Evolutionary conservation across 352 stramenopile genomes (phyloP), one percentile per base, ranked within the genome.

Genomic region (Phytophthora megakarya): DNA sequence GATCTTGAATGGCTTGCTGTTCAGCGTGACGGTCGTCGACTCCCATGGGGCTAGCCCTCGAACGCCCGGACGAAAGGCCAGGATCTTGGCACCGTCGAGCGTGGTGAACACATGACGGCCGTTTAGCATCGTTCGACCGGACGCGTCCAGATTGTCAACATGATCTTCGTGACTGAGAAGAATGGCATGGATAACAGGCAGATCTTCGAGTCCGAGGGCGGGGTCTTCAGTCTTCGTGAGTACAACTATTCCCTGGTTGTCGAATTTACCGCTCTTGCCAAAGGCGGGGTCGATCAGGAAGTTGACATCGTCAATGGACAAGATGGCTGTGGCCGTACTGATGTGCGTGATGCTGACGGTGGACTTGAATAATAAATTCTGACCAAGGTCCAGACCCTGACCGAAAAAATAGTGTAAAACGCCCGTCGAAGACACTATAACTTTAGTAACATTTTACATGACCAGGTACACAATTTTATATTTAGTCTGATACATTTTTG

Each of bases 81-180:
- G 59, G 10, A 76, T 81, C 45, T 73, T 78, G 52, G 69, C 73
- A 8, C 73, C 73, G n/a, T 75, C 73, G 10, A 63, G 26, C 0
- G 71, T 79, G 25, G 67, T 82, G 40, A 82, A 35, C 13, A 79
- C 64, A 40, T 70, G 68, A 22, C 74, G 68, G n/a, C 71, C 74
- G 12, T 82, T 76, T 12, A 82, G 59, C 38, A 82, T 49, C 19
- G 71, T 80, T 23, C 74, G 37, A 0, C 67, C 74, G 1, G 53
- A 52, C 16, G 47, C 15, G 47, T 82, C 74, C 30, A 81, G 67
- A 33, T 81, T 81, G 56, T 81, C 70, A 7, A 62, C 21, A 32
- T 79, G 73, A 42, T 79, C 70, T 64, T 81, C 70, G 37, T 78
- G 73, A 21, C 66, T 77, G 13, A 81, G 60, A 11, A 81, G 51